Evolutionary conservation across 441 rosid genomes (phyloP).

Genomic region (Brassica balearica): DNA sequence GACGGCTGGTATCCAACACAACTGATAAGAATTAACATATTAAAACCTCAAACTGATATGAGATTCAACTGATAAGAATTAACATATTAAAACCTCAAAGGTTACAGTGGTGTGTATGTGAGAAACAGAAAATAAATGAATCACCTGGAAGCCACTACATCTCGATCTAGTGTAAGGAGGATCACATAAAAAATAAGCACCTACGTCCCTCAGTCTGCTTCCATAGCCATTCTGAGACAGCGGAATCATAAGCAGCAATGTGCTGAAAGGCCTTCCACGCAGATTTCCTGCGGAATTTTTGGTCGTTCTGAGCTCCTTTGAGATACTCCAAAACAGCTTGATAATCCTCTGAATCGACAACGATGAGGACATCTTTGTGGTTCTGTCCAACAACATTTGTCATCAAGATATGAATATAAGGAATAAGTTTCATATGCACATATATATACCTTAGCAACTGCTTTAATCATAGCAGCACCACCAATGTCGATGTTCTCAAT

Average conservation of each 20-base stretch:
- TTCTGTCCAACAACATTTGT: conserved; percentile 57
- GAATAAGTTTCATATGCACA: background rate
- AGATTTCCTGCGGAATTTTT: conserved; percentile 76
- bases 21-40: too few species aligned
- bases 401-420: background rate
- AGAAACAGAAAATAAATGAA: too few species aligned
- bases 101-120: too few species aligned
- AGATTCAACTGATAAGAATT: too few species aligned
- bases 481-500: conserved; percentile 95
- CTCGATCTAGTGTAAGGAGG: too few species aligned
- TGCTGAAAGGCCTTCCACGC: conserved; percentile 91
- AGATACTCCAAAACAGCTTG: conserved; percentile 74
- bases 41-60: too few species aligned
- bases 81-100: too few species aligned
- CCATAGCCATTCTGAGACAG: conserved; percentile 97
- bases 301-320: conserved; percentile 63
- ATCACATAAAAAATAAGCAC: background rate
- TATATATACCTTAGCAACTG: conserved; percentile 77
- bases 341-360: conserved; percentile 81
- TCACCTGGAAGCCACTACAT: too few species aligned
- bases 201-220: conserved; percentile 76
- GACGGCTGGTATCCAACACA: too few species aligned
- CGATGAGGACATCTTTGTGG: conserved; percentile 87
- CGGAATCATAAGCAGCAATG: conserved; percentile 88
- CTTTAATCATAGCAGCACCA: conserved; percentile 93